phyloP scores from a whole-genome alignment of 2,329 filamentous ascomycete species.

The Cercospora sp. region DNA sequence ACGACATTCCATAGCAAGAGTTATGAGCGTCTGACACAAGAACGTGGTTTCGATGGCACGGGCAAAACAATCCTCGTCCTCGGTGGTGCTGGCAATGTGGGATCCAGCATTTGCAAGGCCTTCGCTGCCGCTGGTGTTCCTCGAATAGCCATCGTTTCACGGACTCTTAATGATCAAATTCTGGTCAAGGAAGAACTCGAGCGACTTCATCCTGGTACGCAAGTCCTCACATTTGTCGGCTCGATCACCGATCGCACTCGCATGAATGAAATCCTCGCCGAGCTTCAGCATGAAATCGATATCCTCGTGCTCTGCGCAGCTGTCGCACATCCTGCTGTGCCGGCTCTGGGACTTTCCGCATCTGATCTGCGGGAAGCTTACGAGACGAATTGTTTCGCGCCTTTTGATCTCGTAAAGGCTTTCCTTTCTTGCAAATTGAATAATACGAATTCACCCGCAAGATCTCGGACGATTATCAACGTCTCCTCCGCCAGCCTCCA shows the following conservation, averaged over 20 bases:
- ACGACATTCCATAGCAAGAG: constrained; percentile 30
- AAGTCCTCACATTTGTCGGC: constrained; percentile 39
- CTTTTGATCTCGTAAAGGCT: constrained; percentile 39
- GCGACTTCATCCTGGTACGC: constrained; percentile 37
- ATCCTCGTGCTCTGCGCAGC: constrained; percentile 47
- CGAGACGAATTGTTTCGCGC: constrained; percentile 40
- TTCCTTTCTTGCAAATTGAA: constrained; percentile 41
- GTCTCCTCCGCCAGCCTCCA: constrained; percentile 42
- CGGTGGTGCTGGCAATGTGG: constrained; percentile 32
- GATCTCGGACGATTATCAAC: constrained; percentile 38
- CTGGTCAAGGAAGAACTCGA: constrained; percentile 44
- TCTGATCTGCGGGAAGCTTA: constrained; percentile 41
- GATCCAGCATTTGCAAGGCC: constrained; percentile 29
- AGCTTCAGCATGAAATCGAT: constrained; percentile 31
- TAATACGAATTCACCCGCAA: constrained; percentile 3
- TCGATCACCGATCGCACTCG: constrained; percentile 30
- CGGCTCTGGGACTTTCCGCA: constrained; percentile 35
- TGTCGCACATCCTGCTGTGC: constrained; percentile 33
- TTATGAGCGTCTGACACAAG: constrained; percentile 29
- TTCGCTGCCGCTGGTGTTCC: constrained; percentile 31
- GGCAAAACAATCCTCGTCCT: constrained; percentile 34
- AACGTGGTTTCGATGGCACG: constrained; percentile 27
- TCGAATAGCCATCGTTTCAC: constrained; percentile 30
- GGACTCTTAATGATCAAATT: constrained; percentile 36
- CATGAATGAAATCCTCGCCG: constrained; percentile 33